Evolutionary conservation across 352 stramenopile species (phyloP).

Genomic region (Globisporangium heterothallicum): DNA sequence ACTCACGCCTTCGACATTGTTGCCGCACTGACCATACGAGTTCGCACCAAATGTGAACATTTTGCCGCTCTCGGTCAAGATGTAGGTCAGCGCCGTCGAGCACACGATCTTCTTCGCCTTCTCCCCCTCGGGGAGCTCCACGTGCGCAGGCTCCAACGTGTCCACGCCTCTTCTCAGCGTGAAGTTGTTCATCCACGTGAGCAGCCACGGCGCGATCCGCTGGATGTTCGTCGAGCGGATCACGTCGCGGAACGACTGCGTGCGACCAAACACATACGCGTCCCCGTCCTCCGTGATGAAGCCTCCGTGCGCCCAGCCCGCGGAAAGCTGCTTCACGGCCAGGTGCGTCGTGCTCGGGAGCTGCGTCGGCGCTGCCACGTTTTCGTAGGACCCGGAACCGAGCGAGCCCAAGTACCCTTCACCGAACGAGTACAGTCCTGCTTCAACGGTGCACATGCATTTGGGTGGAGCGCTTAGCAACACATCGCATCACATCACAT

Average conservation of each 20-base stretch:
- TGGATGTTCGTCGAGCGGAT: conserved; percentile 84
- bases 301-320: conserved; percentile 72
- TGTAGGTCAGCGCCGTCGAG: conserved; percentile 68
- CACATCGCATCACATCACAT: too few relatives aligned
- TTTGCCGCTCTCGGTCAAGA: conserved; percentile 74
- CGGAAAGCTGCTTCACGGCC: conserved; percentile 57
- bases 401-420: conserved; percentile 74
- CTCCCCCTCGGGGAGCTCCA: conserved; percentile 60
- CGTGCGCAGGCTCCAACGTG: conserved; percentile 42
- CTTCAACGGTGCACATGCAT: conserved; percentile 16
- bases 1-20: conserved; percentile 53
- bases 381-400: conserved; percentile 60
- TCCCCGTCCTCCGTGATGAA: conserved; percentile 66
- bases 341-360: conserved; percentile 39
- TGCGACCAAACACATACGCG: conserved; percentile 71
- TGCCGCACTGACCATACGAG: conserved; percentile 74
- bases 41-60: conserved; percentile 79
- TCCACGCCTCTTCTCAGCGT: conserved; percentile 59
- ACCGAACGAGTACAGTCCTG: conserved; percentile 66
- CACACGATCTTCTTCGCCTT: conserved; percentile 75
- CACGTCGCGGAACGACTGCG: conserved; percentile 80
- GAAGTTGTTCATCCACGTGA: conserved; percentile 69
- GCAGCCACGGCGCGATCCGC: conserved; percentile 62
- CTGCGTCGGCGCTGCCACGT: conserved; percentile 36
- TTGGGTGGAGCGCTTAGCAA: too few relatives aligned